These are phyloP conservation scores for Russula abietina DNA, from an alignment of 768 basidiomycete species.

Conservation along the genomic window DNA sequence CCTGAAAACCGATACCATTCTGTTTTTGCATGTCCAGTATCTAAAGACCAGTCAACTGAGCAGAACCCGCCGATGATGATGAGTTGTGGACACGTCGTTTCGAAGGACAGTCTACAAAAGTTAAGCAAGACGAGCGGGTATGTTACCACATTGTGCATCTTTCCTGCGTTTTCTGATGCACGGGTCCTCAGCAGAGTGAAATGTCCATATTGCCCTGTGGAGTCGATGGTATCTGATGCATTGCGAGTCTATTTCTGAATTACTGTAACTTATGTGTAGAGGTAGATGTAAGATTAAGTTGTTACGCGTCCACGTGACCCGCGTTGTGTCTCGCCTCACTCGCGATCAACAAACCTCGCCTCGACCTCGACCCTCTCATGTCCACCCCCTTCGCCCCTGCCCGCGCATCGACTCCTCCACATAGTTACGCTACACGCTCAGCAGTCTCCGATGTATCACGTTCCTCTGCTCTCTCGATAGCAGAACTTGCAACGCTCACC, in stretches of 20 bases:
- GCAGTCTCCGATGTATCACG: constrained; percentile 27
- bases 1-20: constrained; percentile 91
- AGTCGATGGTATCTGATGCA: constrained; percentile 53
- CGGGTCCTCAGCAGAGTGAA: constrained; percentile 83
- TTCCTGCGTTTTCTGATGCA: constrained; percentile 63
- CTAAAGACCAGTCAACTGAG: constrained; percentile 93
- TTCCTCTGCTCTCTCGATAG: constrained; percentile 18
- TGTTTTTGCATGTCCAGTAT: constrained; percentile 95
- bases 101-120: constrained; percentile 85
- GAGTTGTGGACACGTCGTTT: constrained; percentile 90
- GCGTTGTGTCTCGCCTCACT: background rate
- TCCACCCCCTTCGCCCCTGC: constrained; percentile 32
- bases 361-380: constrained; percentile 27
- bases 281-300: background rate
- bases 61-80: constrained; percentile 98
- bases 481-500: constrained; percentile 32
- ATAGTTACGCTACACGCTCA: constrained; percentile 19
- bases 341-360: background rate
- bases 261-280: background rate
- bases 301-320: constrained; percentile 12
- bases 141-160: constrained; percentile 9
- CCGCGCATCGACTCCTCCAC: constrained; percentile 31
- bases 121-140: constrained; percentile 79
- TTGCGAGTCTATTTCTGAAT: constrained; percentile 60
- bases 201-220: constrained; percentile 92